These are phyloP conservation scores for Calonectria naviculata DNA, from an alignment of 2,329 filamentous ascomycete genomes.

Conservation along the genomic window DNA sequence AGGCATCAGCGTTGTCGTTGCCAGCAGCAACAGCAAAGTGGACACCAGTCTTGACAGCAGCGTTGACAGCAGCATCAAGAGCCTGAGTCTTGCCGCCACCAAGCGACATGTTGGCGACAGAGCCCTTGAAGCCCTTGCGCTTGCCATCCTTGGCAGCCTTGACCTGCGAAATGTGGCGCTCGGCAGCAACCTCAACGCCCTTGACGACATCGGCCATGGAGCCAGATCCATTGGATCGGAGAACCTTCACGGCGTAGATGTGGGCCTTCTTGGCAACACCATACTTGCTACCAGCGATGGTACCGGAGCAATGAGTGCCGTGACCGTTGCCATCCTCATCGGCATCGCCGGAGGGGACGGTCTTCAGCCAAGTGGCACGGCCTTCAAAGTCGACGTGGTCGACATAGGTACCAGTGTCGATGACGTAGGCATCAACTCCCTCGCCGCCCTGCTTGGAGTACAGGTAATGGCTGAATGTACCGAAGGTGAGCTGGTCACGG, in stretches of 20 bases:
- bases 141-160: slow-evolving; percentile 86
- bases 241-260: slow-evolving; percentile 97
- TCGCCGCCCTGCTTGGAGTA: slow-evolving; percentile 91
- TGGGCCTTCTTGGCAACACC: slow-evolving; percentile 99
- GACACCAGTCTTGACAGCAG: slow-evolving; percentile 89
- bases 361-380: slow-evolving; percentile 96
- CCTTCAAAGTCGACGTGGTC: slow-evolving; percentile 98
- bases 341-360: slow-evolving; percentile 84
- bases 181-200: slow-evolving; percentile 95
- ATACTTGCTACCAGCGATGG: slow-evolving; percentile 97
- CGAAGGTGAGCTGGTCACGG: slow-evolving; percentile 86
- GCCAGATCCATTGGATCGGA: slow-evolving; percentile 95
- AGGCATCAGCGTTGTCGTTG: slow-evolving; percentile 98
- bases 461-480: slow-evolving; percentile 98
- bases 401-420: slow-evolving; percentile 95
- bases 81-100: slow-evolving; percentile 96
- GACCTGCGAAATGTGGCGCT: slow-evolving; percentile 80
- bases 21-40: slow-evolving; percentile 99
- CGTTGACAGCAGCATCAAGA: slow-evolving; percentile 93
- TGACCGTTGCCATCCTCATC: slow-evolving; percentile 97
- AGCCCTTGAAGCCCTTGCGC: slow-evolving; percentile 98
- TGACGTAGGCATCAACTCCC: slow-evolving; percentile 98
- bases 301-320: slow-evolving; percentile 99
- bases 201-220: slow-evolving; percentile 99
- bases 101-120: slow-evolving; percentile 98